Evolutionary conservation across 2,329 filamentous ascomycete species (phyloP).

Genomic region (Aspergillus fumigatiaffinis): DNA sequence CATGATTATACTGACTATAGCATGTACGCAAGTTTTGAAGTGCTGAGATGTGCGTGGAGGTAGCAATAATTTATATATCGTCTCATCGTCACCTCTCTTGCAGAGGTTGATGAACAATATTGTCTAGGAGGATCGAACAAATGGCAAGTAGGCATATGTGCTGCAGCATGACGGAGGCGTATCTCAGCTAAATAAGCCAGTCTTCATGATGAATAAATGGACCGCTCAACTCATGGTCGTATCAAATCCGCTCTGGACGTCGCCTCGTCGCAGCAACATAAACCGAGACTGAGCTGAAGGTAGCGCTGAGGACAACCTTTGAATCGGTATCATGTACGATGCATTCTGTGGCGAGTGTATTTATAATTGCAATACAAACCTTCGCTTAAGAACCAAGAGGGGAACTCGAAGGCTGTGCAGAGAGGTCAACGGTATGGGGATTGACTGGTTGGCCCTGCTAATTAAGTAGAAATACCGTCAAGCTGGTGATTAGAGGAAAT

Average conservation of each 20-base stretch:
- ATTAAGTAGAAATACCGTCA: background rate
- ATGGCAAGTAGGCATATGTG: background rate
- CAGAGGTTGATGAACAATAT: background rate
- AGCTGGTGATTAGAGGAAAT: background rate
- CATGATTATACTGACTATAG: background rate
- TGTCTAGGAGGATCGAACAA: background rate
- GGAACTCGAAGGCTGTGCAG: constrained; percentile 21
- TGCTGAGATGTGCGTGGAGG: background rate
- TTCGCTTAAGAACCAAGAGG: background rate
- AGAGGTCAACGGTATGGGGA: too few relatives aligned
- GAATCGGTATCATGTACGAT: background rate
- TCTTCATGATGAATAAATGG: background rate
- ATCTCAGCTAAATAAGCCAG: background rate
- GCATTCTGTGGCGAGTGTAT: background rate
- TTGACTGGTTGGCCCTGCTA: background rate
- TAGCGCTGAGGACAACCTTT: background rate
- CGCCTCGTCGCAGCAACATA: background rate
- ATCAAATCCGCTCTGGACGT: background rate
- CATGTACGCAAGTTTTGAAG: background rate
- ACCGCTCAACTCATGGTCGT: background rate
- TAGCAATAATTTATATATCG: background rate
- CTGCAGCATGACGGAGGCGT: background rate
- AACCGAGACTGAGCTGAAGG: background rate
- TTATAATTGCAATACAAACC: background rate
- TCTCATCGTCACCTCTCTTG: background rate